Evolutionary conservation across 2,329 filamentous ascomycete genomes (phyloP).

Genomic region (Botrytis squamosa): DNA sequence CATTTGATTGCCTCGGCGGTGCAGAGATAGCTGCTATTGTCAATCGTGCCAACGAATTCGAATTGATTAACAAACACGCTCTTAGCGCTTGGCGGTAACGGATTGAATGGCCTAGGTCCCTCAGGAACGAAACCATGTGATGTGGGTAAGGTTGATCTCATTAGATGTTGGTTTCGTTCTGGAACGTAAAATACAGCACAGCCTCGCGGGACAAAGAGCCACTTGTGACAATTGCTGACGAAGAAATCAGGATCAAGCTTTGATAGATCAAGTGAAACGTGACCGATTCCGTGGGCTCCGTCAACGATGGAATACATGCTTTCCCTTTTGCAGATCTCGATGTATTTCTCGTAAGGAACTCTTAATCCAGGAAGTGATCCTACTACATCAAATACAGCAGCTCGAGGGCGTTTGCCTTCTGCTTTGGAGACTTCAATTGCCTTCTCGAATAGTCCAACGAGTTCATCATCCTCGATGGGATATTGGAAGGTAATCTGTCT

Average conservation of each 20-base stretch:
- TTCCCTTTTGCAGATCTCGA: constrained; percentile 61
- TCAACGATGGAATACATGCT: constrained; percentile 70
- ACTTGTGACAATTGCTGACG: constrained; percentile 85
- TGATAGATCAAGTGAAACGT: constrained; percentile 68
- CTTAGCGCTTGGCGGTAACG: constrained; percentile 43
- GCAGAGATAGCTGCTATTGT: constrained; percentile 70
- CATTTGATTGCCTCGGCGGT: constrained; percentile 71
- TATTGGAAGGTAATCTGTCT: constrained; percentile 62
- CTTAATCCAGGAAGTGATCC: constrained; percentile 74
- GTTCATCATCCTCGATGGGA: constrained; percentile 66
- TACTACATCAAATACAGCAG: constrained; percentile 79
- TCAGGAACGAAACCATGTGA: constrained; percentile 71
- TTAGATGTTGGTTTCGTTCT: constrained; percentile 68
- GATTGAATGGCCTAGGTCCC: constrained; percentile 33
- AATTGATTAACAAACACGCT: constrained; percentile 68
- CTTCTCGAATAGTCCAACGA: constrained; percentile 60
- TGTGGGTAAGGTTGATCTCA: constrained; percentile 74
- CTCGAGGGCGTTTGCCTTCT: constrained; percentile 59
- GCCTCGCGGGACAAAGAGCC: constrained; percentile 78
- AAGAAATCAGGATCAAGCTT: constrained; percentile 79
- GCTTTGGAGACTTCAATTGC: constrained; percentile 53
- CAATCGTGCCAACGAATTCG: constrained; percentile 73
- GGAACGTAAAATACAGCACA: constrained; percentile 83
- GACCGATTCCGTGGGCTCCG: constrained; percentile 80
- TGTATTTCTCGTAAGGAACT: constrained; percentile 73